phyloP scores from a whole-genome alignment of 345 rosid genomes.

The Carallia pectinifolia region DNA sequence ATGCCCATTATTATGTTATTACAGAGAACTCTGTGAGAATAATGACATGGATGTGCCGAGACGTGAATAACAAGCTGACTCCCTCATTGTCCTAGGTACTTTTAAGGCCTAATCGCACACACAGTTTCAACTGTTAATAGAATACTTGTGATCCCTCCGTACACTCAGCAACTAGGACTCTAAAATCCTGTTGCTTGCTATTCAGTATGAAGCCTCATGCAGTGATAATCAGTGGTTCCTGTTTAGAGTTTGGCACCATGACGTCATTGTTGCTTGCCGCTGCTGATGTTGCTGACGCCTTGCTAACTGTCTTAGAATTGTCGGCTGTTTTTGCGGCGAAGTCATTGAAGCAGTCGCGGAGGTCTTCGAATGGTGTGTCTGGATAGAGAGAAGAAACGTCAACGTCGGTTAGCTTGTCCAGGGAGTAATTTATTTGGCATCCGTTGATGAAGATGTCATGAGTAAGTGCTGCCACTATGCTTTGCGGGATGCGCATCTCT shows the following conservation, averaged over 20 bases:
- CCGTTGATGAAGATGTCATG: slow-evolving; percentile 40
- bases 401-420: slow-evolving; percentile 24
- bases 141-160: too few relatives aligned
- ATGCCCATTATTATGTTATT: too few relatives aligned
- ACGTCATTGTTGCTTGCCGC: background rate
- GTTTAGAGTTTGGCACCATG: background rate
- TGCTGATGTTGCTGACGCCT: background rate
- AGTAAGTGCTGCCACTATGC: slow-evolving; percentile 33
- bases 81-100: too few relatives aligned
- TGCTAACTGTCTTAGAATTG: background rate
- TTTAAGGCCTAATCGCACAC: too few relatives aligned
- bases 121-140: too few relatives aligned
- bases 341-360: slow-evolving; percentile 34
- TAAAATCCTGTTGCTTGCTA: background rate
- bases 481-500: slow-evolving; percentile 37
- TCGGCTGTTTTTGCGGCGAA: background rate
- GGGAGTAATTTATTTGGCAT: slow-evolving; percentile 29
- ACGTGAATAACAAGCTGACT: too few relatives aligned
- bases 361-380: slow-evolving; percentile 9
- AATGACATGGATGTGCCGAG: too few relatives aligned
- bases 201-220: background rate
- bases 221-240: slow-evolving; percentile 5
- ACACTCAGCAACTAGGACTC: too few relatives aligned
- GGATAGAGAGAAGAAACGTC: slow-evolving; percentile 30
- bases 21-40: too few relatives aligned